Base-by-base conservation (phyloP, 345 rosid species). In the Combretum micranthum region DNA sequence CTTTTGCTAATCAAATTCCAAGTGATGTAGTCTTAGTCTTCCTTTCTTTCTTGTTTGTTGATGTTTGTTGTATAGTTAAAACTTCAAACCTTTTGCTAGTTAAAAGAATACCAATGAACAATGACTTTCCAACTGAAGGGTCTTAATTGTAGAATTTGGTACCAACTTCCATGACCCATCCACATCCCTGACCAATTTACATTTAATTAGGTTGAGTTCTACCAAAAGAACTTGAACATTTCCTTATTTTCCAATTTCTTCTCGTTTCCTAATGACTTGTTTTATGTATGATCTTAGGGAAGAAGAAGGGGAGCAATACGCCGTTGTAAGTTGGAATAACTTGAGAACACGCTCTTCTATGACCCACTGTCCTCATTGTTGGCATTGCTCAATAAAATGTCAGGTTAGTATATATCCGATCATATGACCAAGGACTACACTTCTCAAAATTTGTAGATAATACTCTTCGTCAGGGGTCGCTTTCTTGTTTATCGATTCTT, bases 251-350 rank as follows among this genome's bases (percentile, higher is more conserved):
- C 71, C 76, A 18, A 88, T 76, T 60, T 83, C 97, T 70, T 81
- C 91, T 8, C 88, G 93, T 75, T 75, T 86, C 73, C 55, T 46
- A 26, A 82, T 64, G 17, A 84, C 79, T 78, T 86, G 93, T 57
- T 73, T 83, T 9, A 69, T 77, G 60, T n/a, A 81, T 4, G 97
- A 95, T 52, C 98, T 80, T 44, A 88, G 88, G 15, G 93, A 80
- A 58, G 98, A 87, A 0, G 86, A 88, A 71, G 93, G 95, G 20
- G 98, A 88, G 70, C 96, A 92, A 58, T 95, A 84, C 59, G 87
- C 65, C 86, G 84, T 77, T 5, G 95, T 93, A 59, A 92, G 83
- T 66, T 84, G 97, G 71, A 83, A 83, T 67, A 80, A 75, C 72
- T 81, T 80, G 22, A 92, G 81, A 18, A 86, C 69, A 58, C 68